Percentiles rank a stretch among this genome's conserved stretches.
These are phyloP conservation scores for Aurifilum marmelostoma DNA, from an alignment of 2,329 filamentous ascomycete species.

Conservation along the genomic window DNA sequence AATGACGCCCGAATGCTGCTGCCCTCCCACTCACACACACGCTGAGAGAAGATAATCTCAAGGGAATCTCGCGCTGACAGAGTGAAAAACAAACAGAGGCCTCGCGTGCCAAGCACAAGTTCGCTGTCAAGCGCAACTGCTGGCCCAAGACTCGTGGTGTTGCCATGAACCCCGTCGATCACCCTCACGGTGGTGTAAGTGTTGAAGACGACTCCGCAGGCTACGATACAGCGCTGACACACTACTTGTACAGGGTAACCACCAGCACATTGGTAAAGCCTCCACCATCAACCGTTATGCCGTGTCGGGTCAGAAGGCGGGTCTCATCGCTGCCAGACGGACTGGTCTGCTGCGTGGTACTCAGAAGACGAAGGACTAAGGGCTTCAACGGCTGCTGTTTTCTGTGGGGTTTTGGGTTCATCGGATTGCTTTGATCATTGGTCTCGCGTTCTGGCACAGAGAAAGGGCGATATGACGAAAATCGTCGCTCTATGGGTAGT, in stretches of 20 bases:
- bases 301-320: conserved; percentile 98
- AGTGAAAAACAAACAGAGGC: conserved; percentile 68
- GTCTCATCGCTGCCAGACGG: conserved; percentile 99
- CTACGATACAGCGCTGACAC: conserved; percentile 46
- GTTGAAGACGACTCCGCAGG: conserved; percentile 23
- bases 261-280: conserved; percentile 99
- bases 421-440: conserved; percentile 62
- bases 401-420: conserved; percentile 65
- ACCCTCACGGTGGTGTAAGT: conserved; percentile 90
- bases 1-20: not conserved
- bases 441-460: conserved; percentile 40
- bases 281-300: conserved; percentile 99
- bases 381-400: conserved; percentile 53
- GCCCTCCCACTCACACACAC: not conserved
- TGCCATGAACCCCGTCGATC: conserved; percentile 99
- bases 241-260: conserved; percentile 74
- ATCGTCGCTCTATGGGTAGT: conserved; percentile 29
- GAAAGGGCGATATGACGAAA: conserved; percentile 32
- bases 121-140: conserved; percentile 99
- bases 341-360: conserved; percentile 99
- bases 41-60: not conserved
- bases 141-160: conserved; percentile 99
- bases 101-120: conserved; percentile 99
- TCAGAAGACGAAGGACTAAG: conserved; percentile 98
- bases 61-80: conserved; percentile 44